Base-by-base conservation (phyloP, 164 flowering plant genomes). In the Umbellularia californica region DNA sequence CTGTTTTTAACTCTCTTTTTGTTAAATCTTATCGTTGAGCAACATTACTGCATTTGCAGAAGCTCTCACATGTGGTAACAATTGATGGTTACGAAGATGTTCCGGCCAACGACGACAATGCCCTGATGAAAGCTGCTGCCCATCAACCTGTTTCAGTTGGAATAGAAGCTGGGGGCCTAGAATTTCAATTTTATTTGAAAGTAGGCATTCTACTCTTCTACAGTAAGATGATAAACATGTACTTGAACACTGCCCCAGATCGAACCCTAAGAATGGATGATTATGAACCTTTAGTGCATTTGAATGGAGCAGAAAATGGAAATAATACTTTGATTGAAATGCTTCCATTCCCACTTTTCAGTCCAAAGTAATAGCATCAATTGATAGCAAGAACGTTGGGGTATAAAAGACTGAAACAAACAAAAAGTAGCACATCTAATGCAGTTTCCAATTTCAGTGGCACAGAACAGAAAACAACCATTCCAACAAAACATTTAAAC, bases 31-130 rank as follows among this genome's bases (percentile, higher is more conserved):
- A 2, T 55, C 4, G 47, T 41, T 14, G n/a, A 55, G n/a, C 10
- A 41, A 15, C 33, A 50, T 28, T 25, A 4, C 4, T 51, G 58
- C 13, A 66, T 78, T 50, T 62, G 74, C 85, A 83, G 83, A 7
- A 41, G 47, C 70, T 76, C 58, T 66, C 77, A 6, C 70, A 69
- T 10, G 58, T n/a, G 6, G 84, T 81, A 7, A 63, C 47, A 23
- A 81, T 83, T 35, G 82, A 79, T 72, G 83, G 83, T 50, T 76
- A 79, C 24, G 77, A 74, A 66, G 82, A 84, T 68, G 79, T 79
- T 55, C 82, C 82, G 0, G 67, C 73, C 35, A 79, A 81, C 71
- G 72, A 72, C 20, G 71, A 76, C 13, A 72, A 72, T 11, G 81
- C 79, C 41, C 72, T 81, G 71, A 64, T 73, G 75, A 77, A 74